A percentile compares a stretch with the other conserved stretches of the same genome.
Evolutionary conservation across 768 basidiomycete genomes (phyloP).

Genomic region (Pseudohyphozyma bogoriensis): DNA sequence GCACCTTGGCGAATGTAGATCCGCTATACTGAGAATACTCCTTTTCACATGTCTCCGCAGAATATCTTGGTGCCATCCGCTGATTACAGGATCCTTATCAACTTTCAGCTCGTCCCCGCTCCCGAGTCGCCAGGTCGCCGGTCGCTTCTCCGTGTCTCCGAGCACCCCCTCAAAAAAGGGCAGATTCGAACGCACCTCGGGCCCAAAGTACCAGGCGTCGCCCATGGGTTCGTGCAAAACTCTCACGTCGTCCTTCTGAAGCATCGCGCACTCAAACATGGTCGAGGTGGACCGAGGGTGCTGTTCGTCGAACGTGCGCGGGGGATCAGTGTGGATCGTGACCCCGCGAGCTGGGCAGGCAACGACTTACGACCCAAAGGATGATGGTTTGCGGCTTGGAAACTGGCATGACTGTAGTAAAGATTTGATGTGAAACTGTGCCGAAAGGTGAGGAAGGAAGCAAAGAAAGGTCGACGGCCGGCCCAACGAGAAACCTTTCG

Average conservation of each 20-base stretch:
- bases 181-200: background rate
- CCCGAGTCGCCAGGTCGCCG: too few species aligned
- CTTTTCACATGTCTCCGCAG: background rate
- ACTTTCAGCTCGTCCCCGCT: too few species aligned
- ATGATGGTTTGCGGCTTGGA: conserved; percentile 15
- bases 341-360: background rate
- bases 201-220: conserved; percentile 28
- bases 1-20: conserved; percentile 25
- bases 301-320: too few species aligned
- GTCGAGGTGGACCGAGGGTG: conserved; percentile 25
- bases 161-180: background rate
- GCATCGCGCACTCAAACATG: conserved; percentile 32
- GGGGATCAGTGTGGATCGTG: background rate
- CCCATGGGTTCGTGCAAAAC: conserved; percentile 9
- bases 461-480: background rate
- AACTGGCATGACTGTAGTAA: conserved; percentile 14
- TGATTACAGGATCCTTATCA: too few species aligned
- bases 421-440: background rate
- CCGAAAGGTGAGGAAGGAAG: background rate
- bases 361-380: conserved; percentile 18
- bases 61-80: background rate
- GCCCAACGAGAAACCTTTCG: too few species aligned
- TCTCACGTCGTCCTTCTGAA: conserved; percentile 17
- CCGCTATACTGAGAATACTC: background rate
- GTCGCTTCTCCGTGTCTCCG: too few species aligned